Conservation (phyloP, 2,329 filamentous ascomycete genomes). For the Hypoxylon sp. region DNA sequence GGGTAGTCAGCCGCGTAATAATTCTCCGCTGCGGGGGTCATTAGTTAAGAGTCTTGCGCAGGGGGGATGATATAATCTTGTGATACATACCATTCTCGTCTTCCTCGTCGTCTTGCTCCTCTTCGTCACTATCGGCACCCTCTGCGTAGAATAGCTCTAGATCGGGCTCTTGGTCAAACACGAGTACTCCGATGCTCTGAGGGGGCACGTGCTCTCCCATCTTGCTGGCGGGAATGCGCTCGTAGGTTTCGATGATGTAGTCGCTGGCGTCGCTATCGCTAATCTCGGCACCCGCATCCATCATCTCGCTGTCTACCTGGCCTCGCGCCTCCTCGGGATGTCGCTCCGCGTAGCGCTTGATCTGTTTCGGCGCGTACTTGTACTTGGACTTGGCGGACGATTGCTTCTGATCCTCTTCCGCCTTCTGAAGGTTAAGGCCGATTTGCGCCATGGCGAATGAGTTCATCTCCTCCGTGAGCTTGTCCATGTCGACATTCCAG, state of each 20-base stretch:
- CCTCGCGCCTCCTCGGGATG: slow-evolving; percentile 54
- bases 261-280: slow-evolving; percentile 62
- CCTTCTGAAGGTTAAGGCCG: slow-evolving; percentile 58
- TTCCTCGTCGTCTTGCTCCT: slow-evolving; percentile 66
- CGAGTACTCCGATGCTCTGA: slow-evolving; percentile 63
- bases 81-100: slow-evolving; percentile 67
- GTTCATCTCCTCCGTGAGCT: slow-evolving; percentile 46
- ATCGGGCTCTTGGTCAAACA: slow-evolving; percentile 67
- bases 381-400: slow-evolving; percentile 39
- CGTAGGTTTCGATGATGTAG: slow-evolving; percentile 71
- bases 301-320: slow-evolving; percentile 40
- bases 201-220: slow-evolving; percentile 57
- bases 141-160: slow-evolving; percentile 67
- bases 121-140: slow-evolving; percentile 69
- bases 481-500: slow-evolving; percentile 51
- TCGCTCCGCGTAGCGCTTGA: slow-evolving; percentile 63
- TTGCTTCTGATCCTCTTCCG: slow-evolving; percentile 53
- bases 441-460: slow-evolving; percentile 67
- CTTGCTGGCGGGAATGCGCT: slow-evolving; percentile 64
- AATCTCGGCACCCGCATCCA: slow-evolving; percentile 46
- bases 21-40: slow-evolving; percentile 67
- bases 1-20: slow-evolving; percentile 83
- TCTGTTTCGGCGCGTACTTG: slow-evolving; percentile 64
- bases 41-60: too few species aligned
- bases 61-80: neutral